Evolutionary conservation across 192 early-diverging fungal genomes (phyloP).

Genomic region (Paraglomus occultum): DNA sequence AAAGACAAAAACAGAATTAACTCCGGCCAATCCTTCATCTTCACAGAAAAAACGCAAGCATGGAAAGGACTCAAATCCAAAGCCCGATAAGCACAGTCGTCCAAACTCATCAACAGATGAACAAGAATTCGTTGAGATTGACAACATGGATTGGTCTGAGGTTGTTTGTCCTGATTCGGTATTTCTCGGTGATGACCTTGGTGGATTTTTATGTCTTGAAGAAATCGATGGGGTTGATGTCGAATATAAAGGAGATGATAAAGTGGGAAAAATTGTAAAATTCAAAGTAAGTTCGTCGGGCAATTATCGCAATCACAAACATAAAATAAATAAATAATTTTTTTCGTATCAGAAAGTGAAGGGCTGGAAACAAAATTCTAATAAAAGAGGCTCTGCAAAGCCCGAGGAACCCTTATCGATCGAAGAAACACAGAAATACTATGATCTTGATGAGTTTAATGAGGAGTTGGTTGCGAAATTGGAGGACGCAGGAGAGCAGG

Average conservation of each 20-base stretch:
- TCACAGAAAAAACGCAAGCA: too few species aligned
- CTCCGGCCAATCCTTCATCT: too few species aligned
- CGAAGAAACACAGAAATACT: slow-evolving; percentile 53
- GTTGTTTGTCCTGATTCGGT: slow-evolving; percentile 13
- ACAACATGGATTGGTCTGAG: slow-evolving; percentile 16
- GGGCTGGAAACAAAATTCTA: slow-evolving; percentile 13
- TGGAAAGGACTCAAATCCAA: too few species aligned
- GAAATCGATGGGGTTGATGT: slow-evolving; percentile 86
- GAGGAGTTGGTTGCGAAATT: slow-evolving; percentile 38
- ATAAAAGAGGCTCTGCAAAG: slow-evolving; percentile 40
- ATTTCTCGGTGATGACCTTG: slow-evolving; percentile 47
- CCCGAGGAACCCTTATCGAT: slow-evolving; percentile 48
- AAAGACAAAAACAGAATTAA: too few species aligned
- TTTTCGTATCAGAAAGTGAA: not conserved
- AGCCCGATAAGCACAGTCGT: too few species aligned
- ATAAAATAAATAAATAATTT: not conserved
- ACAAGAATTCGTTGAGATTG: slow-evolving; percentile 1
- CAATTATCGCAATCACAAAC: not conserved
- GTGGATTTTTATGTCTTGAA: slow-evolving; percentile 84
- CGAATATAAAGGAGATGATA: slow-evolving; percentile 59
- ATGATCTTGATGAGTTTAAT: slow-evolving; percentile 79
- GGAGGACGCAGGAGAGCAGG: not conserved
- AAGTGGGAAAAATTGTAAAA: slow-evolving; percentile 67
- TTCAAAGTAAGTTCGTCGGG: slow-evolving; percentile 56
- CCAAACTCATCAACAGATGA: too few species aligned